Evolutionary conservation across 495 filamentous ascomycete genomes (phyloP), one percentile per base, ranked within the genome.

Genomic region (Hypomontagnella submonticulosa): DNA sequence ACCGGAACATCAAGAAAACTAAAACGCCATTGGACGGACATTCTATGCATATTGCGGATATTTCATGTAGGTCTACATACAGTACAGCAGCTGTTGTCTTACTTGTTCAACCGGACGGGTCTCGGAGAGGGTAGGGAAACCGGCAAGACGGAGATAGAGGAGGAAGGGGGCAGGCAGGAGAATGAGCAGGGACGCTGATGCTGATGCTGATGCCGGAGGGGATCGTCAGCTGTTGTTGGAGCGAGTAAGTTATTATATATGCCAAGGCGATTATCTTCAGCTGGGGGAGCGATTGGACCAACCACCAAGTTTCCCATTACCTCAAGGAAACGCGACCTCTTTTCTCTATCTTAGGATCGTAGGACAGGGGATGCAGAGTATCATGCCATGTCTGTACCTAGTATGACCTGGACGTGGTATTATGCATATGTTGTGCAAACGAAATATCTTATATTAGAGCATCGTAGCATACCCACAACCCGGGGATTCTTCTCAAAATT

Each of bases 181-280:
- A 32, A 43, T 23, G 23, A 32, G 10, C 41, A 46, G 19, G 32
- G n/a, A 27, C 23, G 23, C 23, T 27, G 23, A 27, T 27, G 23
- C 23, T 27, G n/a, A 27, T 6, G 23, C 23, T 27, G 23, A 27
- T 27, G 23, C 23, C 6, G 32, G 33, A 57, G 54, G 6, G 33
- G 57, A 44, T 47, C 33, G 33, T 34, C 58, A 54, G 49, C 49
- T 18, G 8, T 38, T 42, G 49, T 46, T 23, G 4, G 48, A 18
- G 32, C 41, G 50, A 62, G 58, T 3, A 19, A 33, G 49, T 37
- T 13, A 37, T 49, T 50, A 50, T 60, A 60, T 63, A 36, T 48
- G 51, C 60, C 60, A 63, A 63, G 60, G 19, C 18, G 43, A 63
- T 50, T 42, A 56, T 56, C 51, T 50, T 36, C 36, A 49, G 43